Conservation (phyloP, 805 yeast species). For the Lipomyces kockii region DNA sequence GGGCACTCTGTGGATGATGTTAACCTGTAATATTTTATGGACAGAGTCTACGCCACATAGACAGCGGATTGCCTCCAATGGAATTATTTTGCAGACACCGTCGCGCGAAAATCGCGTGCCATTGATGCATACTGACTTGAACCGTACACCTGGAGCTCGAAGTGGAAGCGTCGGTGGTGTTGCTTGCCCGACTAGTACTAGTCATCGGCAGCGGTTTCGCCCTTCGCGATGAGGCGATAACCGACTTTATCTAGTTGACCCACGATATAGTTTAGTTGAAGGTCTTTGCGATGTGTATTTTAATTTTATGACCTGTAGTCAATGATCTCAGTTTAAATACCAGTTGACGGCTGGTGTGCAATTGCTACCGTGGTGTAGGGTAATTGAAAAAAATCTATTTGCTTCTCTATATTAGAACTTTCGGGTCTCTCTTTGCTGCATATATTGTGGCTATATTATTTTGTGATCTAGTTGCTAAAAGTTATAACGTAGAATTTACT, state of each 20-base stretch:
- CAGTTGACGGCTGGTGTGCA: background rate
- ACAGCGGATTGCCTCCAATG: background rate
- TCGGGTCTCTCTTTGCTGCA: no score
- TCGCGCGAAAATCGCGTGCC: background rate
- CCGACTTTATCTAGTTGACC: background rate
- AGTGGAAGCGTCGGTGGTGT: background rate
- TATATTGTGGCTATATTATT: no score
- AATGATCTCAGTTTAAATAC: background rate
- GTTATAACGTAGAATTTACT: no score
- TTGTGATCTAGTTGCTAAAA: no score
- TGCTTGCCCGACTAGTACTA: background rate
- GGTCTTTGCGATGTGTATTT: background rate
- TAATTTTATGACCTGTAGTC: background rate
- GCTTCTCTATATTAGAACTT: no score
- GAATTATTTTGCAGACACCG: background rate
- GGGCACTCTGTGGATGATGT: background rate
- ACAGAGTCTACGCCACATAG: background rate
- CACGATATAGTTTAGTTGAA: background rate
- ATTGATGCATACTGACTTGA: background rate
- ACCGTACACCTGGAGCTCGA: conserved; percentile 1
- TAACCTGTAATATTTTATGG: background rate
- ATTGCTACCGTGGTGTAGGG: background rate
- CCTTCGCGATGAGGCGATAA: background rate
- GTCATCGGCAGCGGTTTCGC: background rate
- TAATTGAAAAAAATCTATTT: background rate